A percentile compares a stretch with the other conserved stretches of the same genome.
Conservation (phyloP, 202 grass and related monocot genomes). For the Panicum hallii region DNA sequence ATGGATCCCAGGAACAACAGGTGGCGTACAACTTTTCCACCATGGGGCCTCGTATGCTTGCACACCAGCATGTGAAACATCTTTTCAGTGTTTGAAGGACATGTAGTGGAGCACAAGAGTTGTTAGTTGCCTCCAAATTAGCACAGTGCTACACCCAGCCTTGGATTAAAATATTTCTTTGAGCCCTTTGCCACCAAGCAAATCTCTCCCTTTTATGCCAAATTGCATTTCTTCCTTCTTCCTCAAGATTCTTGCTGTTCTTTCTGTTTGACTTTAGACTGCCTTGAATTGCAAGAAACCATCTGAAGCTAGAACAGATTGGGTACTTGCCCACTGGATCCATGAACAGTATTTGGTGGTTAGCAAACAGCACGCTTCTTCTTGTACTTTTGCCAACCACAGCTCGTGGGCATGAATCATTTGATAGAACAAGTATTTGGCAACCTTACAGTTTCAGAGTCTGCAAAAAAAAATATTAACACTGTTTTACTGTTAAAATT, state of each 20-base stretch:
- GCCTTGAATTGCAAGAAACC: conserved; percentile 60
- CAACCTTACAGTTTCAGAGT: background rate
- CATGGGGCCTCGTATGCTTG: too few species aligned
- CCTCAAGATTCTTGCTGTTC: conserved; percentile 43
- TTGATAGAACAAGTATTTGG: conserved; percentile 25
- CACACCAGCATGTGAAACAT: too few species aligned
- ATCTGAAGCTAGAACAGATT: conserved; percentile 16
- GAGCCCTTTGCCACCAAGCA: background rate
- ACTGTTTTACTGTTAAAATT: too few species aligned
- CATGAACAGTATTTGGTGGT: conserved; percentile 38
- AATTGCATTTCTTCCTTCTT: conserved; percentile 38
- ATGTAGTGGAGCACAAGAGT: conserved; percentile 5
- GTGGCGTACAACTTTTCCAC: too few species aligned
- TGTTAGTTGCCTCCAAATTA: conserved; percentile 9
- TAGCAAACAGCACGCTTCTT: conserved; percentile 26
- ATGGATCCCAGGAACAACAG: too few species aligned
- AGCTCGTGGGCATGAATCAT: conserved; percentile 21
- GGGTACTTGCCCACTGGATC: conserved; percentile 13
- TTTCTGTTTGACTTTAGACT: conserved; percentile 48
- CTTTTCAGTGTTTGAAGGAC: conserved; percentile 17
- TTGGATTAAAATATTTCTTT: background rate
- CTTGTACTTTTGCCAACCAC: conserved; percentile 27
- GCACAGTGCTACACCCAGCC: conserved; percentile 8
- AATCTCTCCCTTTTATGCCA: conserved; percentile 13
- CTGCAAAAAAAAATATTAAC: too few species aligned